Base-by-base conservation (phyloP, 805 yeast species). In the Candida oleophila region DNA sequence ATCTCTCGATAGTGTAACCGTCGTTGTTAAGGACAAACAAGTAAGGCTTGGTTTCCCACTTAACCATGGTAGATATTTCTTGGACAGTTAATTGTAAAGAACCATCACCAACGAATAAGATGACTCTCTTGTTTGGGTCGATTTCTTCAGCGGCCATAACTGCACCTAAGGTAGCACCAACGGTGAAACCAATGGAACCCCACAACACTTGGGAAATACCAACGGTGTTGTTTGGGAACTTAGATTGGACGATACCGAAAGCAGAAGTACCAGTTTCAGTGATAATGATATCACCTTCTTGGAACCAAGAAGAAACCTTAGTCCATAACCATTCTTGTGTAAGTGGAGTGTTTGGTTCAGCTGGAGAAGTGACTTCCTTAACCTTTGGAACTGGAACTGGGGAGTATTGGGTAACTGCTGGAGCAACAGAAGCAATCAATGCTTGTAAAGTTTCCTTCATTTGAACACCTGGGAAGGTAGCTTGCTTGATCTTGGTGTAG, bases 201-300 rank as follows among this genome's bases (percentile, higher is more conserved):
- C 87, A 84, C 58, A 84, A 70, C 45, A 82, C 88, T 71, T 83
- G 89, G 46, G 88, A 82, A 50, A 83, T 83, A 64, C 87, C 88
- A 53, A 76, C 69, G 38, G 81, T 74, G 61, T 78, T 66, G 54
- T 71, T 65, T 53, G 89, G 89, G 80, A 80, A 83, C 61, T 77
- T 77, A 22, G 87, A 71, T 62, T 80, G 82, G 55, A 80, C 74
- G 52, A 83, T 78, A 71, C 89, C 89, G 59, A 83, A 83, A 44
- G 87, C 83, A 38, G 89, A 80, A 35, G 89, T 84, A 69, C 89
- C 89, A 39, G 89, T 83, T 67, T 84, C 89, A 46, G 87, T 77
- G 54, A 84, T 74, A 50, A 83, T 75, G 46, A 83, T 72, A 69
- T 84, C 89, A 59, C 85, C 87, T 58, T 78, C 79, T 64, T 73